These are phyloP conservation scores for Mortierella sp. DNA, from an alignment of 371 early-diverging fungal genomes.

Conservation along the genomic window DNA sequence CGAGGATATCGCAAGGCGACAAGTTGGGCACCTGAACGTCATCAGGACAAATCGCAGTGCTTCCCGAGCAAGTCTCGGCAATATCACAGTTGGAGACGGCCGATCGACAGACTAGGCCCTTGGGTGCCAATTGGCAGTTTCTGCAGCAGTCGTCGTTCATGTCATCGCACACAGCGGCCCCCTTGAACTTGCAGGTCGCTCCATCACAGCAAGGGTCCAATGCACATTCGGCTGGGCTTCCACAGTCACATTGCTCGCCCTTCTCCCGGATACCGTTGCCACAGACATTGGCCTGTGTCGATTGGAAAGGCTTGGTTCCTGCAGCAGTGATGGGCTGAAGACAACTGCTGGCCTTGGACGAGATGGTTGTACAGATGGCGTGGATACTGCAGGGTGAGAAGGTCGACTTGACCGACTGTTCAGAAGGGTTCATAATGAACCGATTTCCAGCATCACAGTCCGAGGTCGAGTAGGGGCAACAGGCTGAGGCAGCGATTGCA, in stretches of 20 bases:
- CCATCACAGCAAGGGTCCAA: conserved; percentile 88
- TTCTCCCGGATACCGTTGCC: conserved; percentile 95
- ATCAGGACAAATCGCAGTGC: conserved; percentile 80
- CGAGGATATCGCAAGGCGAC: conserved; percentile 64
- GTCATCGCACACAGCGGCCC: conserved; percentile 80
- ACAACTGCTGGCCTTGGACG: conserved; percentile 66
- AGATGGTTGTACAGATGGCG: conserved; percentile 74
- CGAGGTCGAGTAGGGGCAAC: conserved; percentile 77
- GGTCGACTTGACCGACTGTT: conserved; percentile 72
- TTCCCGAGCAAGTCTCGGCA: conserved; percentile 86
- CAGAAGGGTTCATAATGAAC: conserved; percentile 90
- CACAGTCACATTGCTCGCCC: conserved; percentile 97
- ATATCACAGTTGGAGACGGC: conserved; percentile 87
- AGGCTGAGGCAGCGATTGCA: conserved; percentile 65
- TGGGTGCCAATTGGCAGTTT: conserved; percentile 78
- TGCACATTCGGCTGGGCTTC: conserved; percentile 76
- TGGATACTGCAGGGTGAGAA: conserved; percentile 81
- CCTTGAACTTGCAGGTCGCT: conserved; percentile 84
- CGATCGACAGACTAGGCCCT: conserved; percentile 79
- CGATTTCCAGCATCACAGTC: conserved; percentile 83
- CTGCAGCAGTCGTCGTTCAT: conserved; percentile 87
- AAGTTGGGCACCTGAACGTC: conserved; percentile 81
- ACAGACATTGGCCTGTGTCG: conserved; percentile 83
- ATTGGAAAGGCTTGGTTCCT: conserved; percentile 39
- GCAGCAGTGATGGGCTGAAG: conserved; percentile 63